These are phyloP conservation scores for Vicia sativa DNA, from an alignment of 306 rosid species.

Conservation along the genomic window DNA sequence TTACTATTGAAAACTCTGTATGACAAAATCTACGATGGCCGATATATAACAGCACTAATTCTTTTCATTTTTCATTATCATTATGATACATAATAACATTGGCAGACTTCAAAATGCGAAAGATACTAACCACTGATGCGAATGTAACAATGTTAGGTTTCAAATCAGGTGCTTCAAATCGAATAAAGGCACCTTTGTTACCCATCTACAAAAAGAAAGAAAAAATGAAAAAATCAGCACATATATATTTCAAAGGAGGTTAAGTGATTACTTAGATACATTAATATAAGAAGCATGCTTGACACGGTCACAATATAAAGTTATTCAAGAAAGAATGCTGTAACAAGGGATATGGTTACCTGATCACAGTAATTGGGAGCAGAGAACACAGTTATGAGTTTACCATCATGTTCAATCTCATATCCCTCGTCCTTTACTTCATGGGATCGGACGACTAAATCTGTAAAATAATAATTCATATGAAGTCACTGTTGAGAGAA, in stretches of 20 bases:
- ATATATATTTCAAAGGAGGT: conserved; percentile 4
- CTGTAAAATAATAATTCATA: conserved; percentile 49
- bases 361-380: conserved; percentile 99
- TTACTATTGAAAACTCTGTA: too few relatives aligned
- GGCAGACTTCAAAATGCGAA: conserved; percentile 9
- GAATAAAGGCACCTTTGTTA: conserved; percentile 98
- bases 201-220: conserved; percentile 87
- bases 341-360: conserved; percentile 51
- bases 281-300: conserved; percentile 18
- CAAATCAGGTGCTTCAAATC: conserved; percentile 85
- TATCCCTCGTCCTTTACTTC: conserved; percentile 99
- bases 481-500: conserved; percentile 33
- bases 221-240: conserved; percentile 30
- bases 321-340: not conserved
- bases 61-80: not conserved
- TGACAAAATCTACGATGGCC: too few relatives aligned
- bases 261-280: conserved; percentile 17
- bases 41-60: not conserved
- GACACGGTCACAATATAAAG: not conserved
- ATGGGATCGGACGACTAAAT: conserved; percentile 96
- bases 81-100: not conserved
- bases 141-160: conserved; percentile 88
- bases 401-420: conserved; percentile 95
- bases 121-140: conserved; percentile 85
- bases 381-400: conserved; percentile 97